A percentile compares a stretch with the other conserved stretches of the same genome.
Conservation (phyloP, 208 protist genomes). For the Leishmania major region DNA sequence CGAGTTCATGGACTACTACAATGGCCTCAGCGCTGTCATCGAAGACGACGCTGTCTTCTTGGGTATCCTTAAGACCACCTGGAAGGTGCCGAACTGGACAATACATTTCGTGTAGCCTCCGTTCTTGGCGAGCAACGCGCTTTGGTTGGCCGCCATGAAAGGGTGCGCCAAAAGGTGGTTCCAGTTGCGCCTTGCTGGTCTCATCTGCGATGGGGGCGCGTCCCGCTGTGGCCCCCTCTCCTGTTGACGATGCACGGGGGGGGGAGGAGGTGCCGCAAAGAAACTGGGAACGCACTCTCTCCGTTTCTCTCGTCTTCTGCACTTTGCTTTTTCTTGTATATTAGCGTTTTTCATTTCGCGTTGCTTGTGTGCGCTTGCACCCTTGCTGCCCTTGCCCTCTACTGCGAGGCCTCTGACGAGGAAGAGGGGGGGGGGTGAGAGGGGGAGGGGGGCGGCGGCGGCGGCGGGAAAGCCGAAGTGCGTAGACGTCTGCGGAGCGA, state of each 20-base stretch:
- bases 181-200: neutral
- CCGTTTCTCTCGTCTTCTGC: neutral
- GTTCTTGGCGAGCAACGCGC: neutral
- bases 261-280: neutral
- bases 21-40: conserved; percentile 88
- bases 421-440: neutral
- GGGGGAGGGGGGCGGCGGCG: neutral
- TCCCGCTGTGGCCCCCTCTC: neutral
- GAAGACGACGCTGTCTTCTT: conserved; percentile 85
- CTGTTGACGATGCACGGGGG: neutral
- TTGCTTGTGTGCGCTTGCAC: neutral
- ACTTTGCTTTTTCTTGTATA: neutral
- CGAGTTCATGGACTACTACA: conserved; percentile 94
- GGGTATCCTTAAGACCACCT: conserved; percentile 78
- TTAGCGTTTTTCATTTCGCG: neutral
- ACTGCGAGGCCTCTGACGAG: neutral
- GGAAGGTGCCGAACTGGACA: conserved; percentile 79
- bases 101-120: conserved; percentile 26
- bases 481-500: neutral
- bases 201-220: neutral
- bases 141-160: neutral
- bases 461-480: neutral
- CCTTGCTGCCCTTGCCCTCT: neutral
- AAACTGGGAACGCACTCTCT: neutral
- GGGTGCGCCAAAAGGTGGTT: neutral